A percentile compares a stretch with the other conserved stretches of the same genome.
These are phyloP conservation scores for Fusarium sacchari DNA, from an alignment of 2,329 filamentous ascomycete species.

Conservation along the genomic window DNA sequence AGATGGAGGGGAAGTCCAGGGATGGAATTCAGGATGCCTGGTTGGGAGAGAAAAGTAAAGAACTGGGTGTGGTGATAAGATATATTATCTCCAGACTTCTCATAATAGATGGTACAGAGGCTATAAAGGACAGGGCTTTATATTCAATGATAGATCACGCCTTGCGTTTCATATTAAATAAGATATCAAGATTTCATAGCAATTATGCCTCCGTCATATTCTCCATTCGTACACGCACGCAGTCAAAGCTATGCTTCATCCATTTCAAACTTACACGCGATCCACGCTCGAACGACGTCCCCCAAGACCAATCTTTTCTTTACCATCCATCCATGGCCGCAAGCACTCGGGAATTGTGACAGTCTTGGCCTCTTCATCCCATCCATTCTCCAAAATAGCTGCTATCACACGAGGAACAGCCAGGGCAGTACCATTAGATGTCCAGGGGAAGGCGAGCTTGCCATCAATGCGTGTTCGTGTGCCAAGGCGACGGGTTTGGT, in stretches of 20 bases:
- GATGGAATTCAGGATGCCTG: slow-evolving; percentile 42
- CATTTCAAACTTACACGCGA: slow-evolving; percentile 38
- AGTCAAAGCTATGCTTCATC: not conserved
- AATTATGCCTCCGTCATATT: slow-evolving; percentile 11
- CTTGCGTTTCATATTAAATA: slow-evolving; percentile 23
- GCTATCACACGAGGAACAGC: slow-evolving; percentile 91
- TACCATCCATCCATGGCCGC: slow-evolving; percentile 84
- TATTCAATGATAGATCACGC: slow-evolving; percentile 12
- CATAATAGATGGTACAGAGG: not conserved
- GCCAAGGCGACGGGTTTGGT: slow-evolving; percentile 84
- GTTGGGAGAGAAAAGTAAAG: slow-evolving; percentile 36
- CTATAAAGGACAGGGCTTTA: not conserved
- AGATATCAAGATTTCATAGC: slow-evolving; percentile 19
- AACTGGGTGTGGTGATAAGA: slow-evolving; percentile 17
- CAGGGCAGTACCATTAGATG: slow-evolving; percentile 92
- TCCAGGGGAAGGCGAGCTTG: slow-evolving; percentile 81
- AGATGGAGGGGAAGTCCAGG: slow-evolving; percentile 42
- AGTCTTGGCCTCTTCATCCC: slow-evolving; percentile 74
- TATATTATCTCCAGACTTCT: not conserved
- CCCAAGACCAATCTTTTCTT: slow-evolving; percentile 67
- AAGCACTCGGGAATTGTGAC: slow-evolving; percentile 84
- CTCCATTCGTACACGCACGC: slow-evolving; percentile 25
- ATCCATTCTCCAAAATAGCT: slow-evolving; percentile 89
- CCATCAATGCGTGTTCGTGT: slow-evolving; percentile 73
- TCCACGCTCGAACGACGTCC: slow-evolving; percentile 44